Evolutionary conservation across 1,139 yeast genomes (phyloP), one percentile per base, ranked within the genome.

Genomic region (Wickerhamomyces sp.): DNA sequence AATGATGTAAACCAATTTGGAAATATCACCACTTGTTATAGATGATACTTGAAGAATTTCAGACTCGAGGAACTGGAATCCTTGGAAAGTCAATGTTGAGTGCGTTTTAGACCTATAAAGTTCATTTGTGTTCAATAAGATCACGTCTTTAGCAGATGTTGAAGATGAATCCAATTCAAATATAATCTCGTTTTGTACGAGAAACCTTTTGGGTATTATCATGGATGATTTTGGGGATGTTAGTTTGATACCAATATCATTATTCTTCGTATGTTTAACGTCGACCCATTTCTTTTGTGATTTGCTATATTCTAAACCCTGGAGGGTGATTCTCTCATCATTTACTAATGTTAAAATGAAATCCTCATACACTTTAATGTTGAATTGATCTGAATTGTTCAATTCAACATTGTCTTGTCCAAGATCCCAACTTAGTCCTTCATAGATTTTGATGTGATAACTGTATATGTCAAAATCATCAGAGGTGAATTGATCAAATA

Each of bases 401-500:
- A 54, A 35, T n/a, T 45, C 44, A 9, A 54, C 49, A 7, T 43
- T 37, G 7, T 38, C 44, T 13, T 34, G 10, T 4, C 43, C 44
- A 37, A 32, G 44, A 18, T 4, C 27, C 18, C 8, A 15, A 4
- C 34, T 23, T 14, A 56, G 36, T 9, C 35, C 23, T 8, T 44
- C 43, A 18, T 39, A 42, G 1, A 54, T 39, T 10, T 39, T 41
- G 23, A 53, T 46, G 34, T 45, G 43, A 39, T 52, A 51, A 35
- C 52, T 51, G 33, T 54, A 57, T 33, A 58, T 39, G 34, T 58
- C 59, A 34, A 56, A 36, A 9, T 46, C 46, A 18, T 51, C 53
- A 11, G 46, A 42, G 13, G 56, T 54, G 37, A 50, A 55, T 43
- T 57, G 58, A 40, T 58, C 62, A 31, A 58, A 45, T 2, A 52